A percentile compares a stretch with the other conserved stretches of the same genome.
Conservation (phyloP, 2,329 filamentous ascomycete genomes). For the Cercospora brassicicola region DNA sequence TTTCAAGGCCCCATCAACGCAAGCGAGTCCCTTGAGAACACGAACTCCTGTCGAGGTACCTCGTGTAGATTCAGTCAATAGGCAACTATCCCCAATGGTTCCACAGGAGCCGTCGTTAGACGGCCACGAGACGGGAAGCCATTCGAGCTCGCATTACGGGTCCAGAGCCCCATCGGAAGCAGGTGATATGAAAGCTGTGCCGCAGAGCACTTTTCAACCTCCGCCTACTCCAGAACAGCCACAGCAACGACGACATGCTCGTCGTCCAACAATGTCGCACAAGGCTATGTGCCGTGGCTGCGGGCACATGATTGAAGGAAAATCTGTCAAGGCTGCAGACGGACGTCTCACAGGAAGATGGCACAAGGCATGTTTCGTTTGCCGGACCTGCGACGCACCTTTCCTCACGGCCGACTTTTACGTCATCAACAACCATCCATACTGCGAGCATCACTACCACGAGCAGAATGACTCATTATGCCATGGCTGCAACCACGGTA, state of each 20-base stretch:
- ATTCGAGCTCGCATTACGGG: background rate
- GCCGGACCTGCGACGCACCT: conserved; percentile 74
- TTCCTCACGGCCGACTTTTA: conserved; percentile 92
- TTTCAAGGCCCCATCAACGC: background rate
- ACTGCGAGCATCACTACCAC: conserved; percentile 91
- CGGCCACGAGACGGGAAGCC: background rate
- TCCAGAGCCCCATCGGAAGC: conserved; percentile 3
- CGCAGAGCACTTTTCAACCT: conserved; percentile 8
- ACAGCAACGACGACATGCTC: background rate
- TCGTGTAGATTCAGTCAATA: background rate
- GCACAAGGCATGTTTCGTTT: conserved; percentile 93
- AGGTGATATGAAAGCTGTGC: conserved; percentile 17
- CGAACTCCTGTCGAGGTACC: conserved; percentile 3
- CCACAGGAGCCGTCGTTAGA: background rate
- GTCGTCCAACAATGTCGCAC: conserved; percentile 3
- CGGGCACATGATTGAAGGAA: conserved; percentile 73
- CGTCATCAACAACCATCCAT: conserved; percentile 81
- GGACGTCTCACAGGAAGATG: conserved; percentile 89
- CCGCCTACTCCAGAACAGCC: conserved; percentile 27
- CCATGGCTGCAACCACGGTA: conserved; percentile 73
- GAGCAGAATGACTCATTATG: conserved; percentile 86
- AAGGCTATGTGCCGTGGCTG: conserved; percentile 85
- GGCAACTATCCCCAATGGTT: background rate
- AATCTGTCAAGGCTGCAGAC: conserved; percentile 90
- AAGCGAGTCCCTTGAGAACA: conserved; percentile 3